Evolutionary conservation across 2,329 filamentous ascomycete genomes (phyloP).

Genomic region (Mariannaea elegans): DNA sequence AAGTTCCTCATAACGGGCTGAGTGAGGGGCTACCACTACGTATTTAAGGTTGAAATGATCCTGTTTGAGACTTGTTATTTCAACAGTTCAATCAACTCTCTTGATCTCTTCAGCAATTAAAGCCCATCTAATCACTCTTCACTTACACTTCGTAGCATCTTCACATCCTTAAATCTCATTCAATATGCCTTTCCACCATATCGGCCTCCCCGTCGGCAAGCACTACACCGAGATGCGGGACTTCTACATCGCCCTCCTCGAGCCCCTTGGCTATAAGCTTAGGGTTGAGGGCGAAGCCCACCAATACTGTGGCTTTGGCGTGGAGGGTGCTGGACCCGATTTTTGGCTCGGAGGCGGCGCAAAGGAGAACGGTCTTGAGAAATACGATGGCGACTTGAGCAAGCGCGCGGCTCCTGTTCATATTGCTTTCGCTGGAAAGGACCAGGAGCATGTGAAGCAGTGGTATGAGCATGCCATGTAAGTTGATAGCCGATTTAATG

Average conservation of each 20-base stretch:
- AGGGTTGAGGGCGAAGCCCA: constrained; percentile 22
- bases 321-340: constrained; percentile 26
- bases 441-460: constrained; percentile 32
- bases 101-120: background rate
- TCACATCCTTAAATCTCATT: background rate
- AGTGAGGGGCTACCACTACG: background rate
- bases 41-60: background rate
- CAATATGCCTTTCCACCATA: constrained; percentile 34
- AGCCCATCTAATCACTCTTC: background rate
- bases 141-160: no score
- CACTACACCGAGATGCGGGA: constrained; percentile 40
- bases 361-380: constrained; percentile 22
- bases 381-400: constrained; percentile 35
- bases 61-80: no score
- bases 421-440: constrained; percentile 32
- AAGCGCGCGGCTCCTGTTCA: constrained; percentile 33
- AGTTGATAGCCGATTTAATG: constrained; percentile 15
- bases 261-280: constrained; percentile 37
- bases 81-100: no score
- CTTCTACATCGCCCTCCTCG: constrained; percentile 40
- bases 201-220: constrained; percentile 35
- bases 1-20: background rate
- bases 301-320: constrained; percentile 36
- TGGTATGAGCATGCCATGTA: constrained; percentile 39
- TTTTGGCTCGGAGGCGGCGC: constrained; percentile 39